Evolutionary conservation across 179 eudicot species (phyloP), one percentile per base, ranked within the genome.

Genomic region (Spinacia oleracea): DNA sequence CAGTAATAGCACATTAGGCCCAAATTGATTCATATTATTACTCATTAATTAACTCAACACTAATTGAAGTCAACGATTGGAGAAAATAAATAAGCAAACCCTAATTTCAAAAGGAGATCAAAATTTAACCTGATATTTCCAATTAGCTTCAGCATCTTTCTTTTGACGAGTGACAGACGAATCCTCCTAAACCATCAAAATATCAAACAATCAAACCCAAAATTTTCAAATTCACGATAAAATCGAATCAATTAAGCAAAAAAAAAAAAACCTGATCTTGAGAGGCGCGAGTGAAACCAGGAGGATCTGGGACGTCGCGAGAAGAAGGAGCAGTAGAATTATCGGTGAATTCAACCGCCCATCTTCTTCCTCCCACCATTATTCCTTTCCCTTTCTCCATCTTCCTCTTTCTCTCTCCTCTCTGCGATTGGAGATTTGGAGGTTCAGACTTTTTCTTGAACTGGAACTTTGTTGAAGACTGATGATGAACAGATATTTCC

Each of bases 241-340:
- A 69, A 79, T 50, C 15, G 12, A 70, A 74, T 27, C 21, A 16
- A 72, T 46, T 10, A n/a, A 45, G 46, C 60, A 53, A 25, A 62
- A 53, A 48, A 70, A 34, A 21, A 62, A 45, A 38, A 51, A 89
- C 94, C 89, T 85, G 97, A 74, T 92, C 97, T 25, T 76, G 86
- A 20, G 96, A 86, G 15, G 93, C 80, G 32, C 98, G 97, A 73
- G 89, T 72, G 82, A 94, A 94, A 2, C 98, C 97, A 65, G 90
- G 97, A 21, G 98, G 98, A 86, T 94, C 97, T 2, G 93, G 90
- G 78, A 90, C 76, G 73, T 91, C 98, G n/a, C 97, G 94, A 73
- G 93, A 81, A 34, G 92, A 87, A 86, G 88, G 89, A 56, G 90
- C 64, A 3, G 88, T 79, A 0, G 98, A 94, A 80, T 88, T 90